These are phyloP conservation scores for Stagonosporopsis cucurbitacearum DNA, from an alignment of 2,329 filamentous ascomycete genomes.

Conservation along the genomic window DNA sequence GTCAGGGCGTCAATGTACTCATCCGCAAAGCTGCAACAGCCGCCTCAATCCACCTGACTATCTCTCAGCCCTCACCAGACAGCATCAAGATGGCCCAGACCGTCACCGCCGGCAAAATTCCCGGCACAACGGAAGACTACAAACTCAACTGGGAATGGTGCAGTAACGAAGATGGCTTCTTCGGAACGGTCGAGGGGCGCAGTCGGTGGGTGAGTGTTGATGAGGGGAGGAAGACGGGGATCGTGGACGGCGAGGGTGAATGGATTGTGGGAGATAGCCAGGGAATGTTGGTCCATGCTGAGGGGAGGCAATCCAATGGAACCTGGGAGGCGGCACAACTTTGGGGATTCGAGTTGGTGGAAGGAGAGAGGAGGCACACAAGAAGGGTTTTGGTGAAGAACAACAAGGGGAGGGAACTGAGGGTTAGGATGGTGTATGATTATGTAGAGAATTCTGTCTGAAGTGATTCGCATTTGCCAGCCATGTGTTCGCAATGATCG, in stretches of 20 bases:
- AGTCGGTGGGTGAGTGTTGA: slow-evolving; percentile 22
- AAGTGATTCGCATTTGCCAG: background rate
- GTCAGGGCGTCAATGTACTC: slow-evolving; percentile 21
- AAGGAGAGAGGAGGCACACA: slow-evolving; percentile 18
- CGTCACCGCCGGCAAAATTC: slow-evolving; percentile 20
- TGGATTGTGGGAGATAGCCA: slow-evolving; percentile 22
- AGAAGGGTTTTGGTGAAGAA: slow-evolving; percentile 19
- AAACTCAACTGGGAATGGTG: slow-evolving; percentile 22
- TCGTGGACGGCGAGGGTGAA: slow-evolving; percentile 8
- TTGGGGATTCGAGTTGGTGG: slow-evolving; percentile 22
- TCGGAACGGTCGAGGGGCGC: slow-evolving; percentile 18
- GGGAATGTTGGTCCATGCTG: slow-evolving; percentile 16
- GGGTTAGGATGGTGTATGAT: slow-evolving; percentile 22
- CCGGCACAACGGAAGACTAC: slow-evolving; percentile 21
- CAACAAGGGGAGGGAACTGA: slow-evolving; percentile 15
- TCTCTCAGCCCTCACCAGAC: slow-evolving; percentile 18
- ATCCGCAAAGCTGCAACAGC: slow-evolving; percentile 19
- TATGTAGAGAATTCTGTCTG: slow-evolving; percentile 11
- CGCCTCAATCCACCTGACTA: slow-evolving; percentile 23
- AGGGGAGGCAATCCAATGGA: slow-evolving; percentile 17
- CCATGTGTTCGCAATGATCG: background rate
- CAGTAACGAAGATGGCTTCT: slow-evolving; percentile 23
- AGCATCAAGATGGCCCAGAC: slow-evolving; percentile 22
- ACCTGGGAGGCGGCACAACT: slow-evolving; percentile 23
- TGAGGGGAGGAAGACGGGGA: slow-evolving; percentile 10